These are phyloP conservation scores for Schrenkiella parvula DNA, from an alignment of 345 rosid genomes.

Conservation along the genomic window DNA sequence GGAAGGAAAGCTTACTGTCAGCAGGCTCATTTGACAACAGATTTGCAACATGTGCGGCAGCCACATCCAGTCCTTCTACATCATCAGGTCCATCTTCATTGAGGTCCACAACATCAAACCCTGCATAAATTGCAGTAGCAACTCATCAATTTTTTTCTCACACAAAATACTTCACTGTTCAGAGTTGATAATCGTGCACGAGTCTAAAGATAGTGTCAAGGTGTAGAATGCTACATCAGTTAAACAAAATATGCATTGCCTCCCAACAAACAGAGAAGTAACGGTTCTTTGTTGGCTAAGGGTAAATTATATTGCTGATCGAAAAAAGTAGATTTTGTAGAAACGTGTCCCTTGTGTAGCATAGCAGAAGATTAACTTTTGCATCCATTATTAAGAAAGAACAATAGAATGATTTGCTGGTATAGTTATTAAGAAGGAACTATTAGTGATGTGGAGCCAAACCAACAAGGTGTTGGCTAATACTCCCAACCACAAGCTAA, in stretches of 20 bases:
- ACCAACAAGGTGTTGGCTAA: neutral
- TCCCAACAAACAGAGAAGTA: neutral
- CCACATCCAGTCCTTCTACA: conserved; percentile 78
- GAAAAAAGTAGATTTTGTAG: neutral
- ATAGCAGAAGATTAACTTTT: neutral
- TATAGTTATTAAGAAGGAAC: neutral
- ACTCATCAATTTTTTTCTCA: neutral
- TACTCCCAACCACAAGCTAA: neutral
- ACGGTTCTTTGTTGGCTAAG: neutral
- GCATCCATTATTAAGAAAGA: neutral
- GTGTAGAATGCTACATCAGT: neutral
- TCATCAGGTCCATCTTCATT: conserved; percentile 89
- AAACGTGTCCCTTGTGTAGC: neutral
- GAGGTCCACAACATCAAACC: conserved; percentile 90
- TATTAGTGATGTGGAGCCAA: neutral
- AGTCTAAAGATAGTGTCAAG: neutral
- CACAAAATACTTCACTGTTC: neutral
- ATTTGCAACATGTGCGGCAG: conserved; percentile 93
- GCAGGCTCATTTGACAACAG: conserved; percentile 87
- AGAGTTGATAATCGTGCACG: neutral
- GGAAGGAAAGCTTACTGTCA: conserved; percentile 60
- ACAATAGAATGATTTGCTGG: neutral
- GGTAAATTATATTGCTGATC: neutral
- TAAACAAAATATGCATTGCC: neutral
- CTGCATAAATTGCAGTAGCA: conserved; percentile 38